A percentile compares a stretch with the other conserved stretches of the same genome.
Conservation (phyloP, 2,329 filamentous ascomycete species). For the Lecanicillium sp. region DNA sequence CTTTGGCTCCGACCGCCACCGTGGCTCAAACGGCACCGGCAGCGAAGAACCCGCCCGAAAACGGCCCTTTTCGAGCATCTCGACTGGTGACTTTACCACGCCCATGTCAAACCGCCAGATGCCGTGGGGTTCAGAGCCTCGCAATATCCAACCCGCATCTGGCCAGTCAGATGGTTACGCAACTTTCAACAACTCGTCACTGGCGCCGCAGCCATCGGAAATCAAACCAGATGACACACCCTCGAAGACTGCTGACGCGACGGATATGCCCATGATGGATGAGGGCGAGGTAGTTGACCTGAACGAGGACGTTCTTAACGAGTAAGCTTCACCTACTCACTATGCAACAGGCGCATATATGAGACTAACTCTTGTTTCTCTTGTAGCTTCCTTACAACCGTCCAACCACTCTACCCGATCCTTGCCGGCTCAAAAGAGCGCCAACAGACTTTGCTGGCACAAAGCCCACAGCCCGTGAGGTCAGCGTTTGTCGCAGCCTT, state of each 20-base stretch:
- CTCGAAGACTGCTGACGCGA: constrained; percentile 24
- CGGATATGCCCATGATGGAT: constrained; percentile 28
- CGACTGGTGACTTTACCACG: constrained; percentile 31
- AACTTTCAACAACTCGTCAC: constrained; percentile 30
- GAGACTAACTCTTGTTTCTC: constrained; percentile 22
- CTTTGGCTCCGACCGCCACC: constrained; percentile 25
- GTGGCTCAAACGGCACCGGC: constrained; percentile 19
- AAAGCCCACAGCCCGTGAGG: constrained; percentile 48
- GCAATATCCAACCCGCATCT: constrained; percentile 34
- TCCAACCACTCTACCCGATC: constrained; percentile 62
- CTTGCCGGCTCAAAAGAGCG: constrained; percentile 49
- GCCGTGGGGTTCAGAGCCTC: constrained; percentile 40
- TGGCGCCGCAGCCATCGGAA: constrained; percentile 38
- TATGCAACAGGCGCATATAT: background rate
- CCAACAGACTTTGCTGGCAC: constrained; percentile 47
- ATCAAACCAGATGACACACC: constrained; percentile 29
- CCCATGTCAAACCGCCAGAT: constrained; percentile 33
- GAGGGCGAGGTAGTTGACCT: constrained; percentile 25
- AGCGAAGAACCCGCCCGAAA: constrained; percentile 29
- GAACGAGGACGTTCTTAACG: constrained; percentile 37
- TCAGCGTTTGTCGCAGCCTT: constrained; percentile 60
- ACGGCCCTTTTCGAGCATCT: constrained; percentile 41
- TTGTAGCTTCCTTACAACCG: constrained; percentile 51
- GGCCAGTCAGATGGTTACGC: constrained; percentile 24
- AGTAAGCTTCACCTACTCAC: constrained; percentile 16